Base-by-base conservation (phyloP, 2,329 filamentous ascomycete genomes). In the Ceratocystis variospora region DNA sequence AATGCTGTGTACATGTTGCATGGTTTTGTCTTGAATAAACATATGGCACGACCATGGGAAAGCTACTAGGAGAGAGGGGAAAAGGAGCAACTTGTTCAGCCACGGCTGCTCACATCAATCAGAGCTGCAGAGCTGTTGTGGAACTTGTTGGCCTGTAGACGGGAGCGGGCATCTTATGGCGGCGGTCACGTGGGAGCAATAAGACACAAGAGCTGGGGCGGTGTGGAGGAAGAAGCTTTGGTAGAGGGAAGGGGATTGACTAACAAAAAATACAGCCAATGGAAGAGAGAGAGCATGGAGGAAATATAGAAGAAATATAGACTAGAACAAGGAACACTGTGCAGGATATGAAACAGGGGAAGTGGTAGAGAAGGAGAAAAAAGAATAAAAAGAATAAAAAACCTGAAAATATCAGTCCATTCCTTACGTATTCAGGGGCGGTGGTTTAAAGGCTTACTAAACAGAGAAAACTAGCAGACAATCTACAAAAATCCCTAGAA, bases 281-380 rank as follows among this genome's bases (percentile, higher is more conserved):
- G 17, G 53, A n/a, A 19, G 17, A 57, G 25, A 31, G 22, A 15
- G 28, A 31, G 55, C 8, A 10, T 10, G 28, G 55, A n/a, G 55
- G 61, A 63, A 59, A 53, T 33, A 65, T 10, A 66, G 5, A 61
- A 66, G 28, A 25, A 61, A 59, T 19, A 61, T 22, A 31, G 12
- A 59, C 10, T 31, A 57, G 33, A 5, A 57, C 7, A 33, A 7
- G 22, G 28, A 33, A 57, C 7, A 53, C n/a, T 12, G 3, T 53
- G 22, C 48, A 53, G 48, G 6, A 53, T 12, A 53, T 53, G 48
- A 53, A 53, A 53, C 48, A 53, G 48, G 48, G n/a, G 19, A 57
- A 28, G 10, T 17, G 28, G n/a, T 31, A 15, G 19, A 50, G 22
- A 50, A 50, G 7, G 19, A 7, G 7, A 19, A 7, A 12, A 17